Percentiles rank a stretch among this genome's conserved stretches.
phyloP scores from a whole-genome alignment of 2,329 filamentous ascomycete genomes.

The Calonectria montana region DNA sequence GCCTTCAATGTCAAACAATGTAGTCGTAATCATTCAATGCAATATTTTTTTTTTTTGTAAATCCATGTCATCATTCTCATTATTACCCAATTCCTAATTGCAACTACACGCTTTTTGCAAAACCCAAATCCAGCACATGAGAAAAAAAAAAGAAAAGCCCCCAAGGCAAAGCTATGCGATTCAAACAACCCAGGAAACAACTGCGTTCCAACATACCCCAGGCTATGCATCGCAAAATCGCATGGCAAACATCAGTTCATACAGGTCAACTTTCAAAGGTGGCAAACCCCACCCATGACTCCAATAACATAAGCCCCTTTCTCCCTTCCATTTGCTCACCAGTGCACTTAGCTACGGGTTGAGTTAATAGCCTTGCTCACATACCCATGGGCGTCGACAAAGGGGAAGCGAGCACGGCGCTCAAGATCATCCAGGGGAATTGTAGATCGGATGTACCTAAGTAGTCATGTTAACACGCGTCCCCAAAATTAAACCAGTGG shows the following conservation, averaged over 20 bases:
- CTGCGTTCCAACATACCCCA: constrained; percentile 17
- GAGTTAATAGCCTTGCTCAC: constrained; percentile 56
- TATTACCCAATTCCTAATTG: constrained; percentile 5
- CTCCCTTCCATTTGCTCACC: neutral
- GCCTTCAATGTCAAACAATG: neutral
- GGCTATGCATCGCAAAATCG: constrained; percentile 18
- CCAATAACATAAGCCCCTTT: neutral
- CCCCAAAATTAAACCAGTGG: constrained; percentile 10
- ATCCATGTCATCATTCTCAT: constrained; percentile 15
- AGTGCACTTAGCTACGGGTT: constrained; percentile 40
- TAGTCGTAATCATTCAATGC: neutral
- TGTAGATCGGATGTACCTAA: constrained; percentile 85
- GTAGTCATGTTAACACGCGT: constrained; percentile 42
- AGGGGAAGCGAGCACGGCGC: constrained; percentile 78
- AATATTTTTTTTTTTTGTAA: neutral
- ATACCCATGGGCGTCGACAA: constrained; percentile 67
- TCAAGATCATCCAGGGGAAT: constrained; percentile 85
- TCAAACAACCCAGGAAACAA: constrained; percentile 17
- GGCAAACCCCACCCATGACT: neutral
- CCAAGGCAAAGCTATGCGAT: constrained; percentile 34
- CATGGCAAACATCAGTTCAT: constrained; percentile 7
- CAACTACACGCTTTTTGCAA: constrained; percentile 12
- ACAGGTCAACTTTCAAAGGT: neutral
- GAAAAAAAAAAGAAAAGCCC: constrained; percentile 19
- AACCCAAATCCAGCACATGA: too few species aligned